These are phyloP conservation scores for Fusarium buharicum DNA, from an alignment of 2,329 filamentous ascomycete species.

Conservation along the genomic window DNA sequence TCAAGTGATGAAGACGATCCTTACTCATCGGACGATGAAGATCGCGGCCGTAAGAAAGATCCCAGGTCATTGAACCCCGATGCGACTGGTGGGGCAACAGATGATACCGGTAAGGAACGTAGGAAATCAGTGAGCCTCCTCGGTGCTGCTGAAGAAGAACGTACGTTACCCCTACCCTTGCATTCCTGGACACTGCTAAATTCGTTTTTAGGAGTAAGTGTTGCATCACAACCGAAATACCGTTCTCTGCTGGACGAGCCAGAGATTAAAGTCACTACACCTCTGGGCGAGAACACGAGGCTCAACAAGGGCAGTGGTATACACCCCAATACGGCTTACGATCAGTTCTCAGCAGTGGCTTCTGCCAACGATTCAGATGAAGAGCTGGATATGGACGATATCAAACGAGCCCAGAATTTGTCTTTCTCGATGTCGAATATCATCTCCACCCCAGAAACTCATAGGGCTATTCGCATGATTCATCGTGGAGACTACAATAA, in stretches of 20 bases:
- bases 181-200: slow-evolving; percentile 4
- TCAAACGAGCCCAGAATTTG: slow-evolving; percentile 87
- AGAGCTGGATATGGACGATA: slow-evolving; percentile 84
- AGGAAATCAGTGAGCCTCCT: slow-evolving; percentile 69
- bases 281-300: slow-evolving; percentile 70
- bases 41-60: slow-evolving; percentile 68
- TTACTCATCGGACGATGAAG: slow-evolving; percentile 73
- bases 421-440: slow-evolving; percentile 83
- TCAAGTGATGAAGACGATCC: slow-evolving; percentile 77
- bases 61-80: slow-evolving; percentile 59
- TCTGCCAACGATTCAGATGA: slow-evolving; percentile 82
- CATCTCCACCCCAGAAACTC: slow-evolving; percentile 76
- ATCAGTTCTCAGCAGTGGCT: slow-evolving; percentile 67
- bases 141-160: slow-evolving; percentile 81
- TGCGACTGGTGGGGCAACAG: slow-evolving; percentile 50
- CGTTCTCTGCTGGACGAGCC: slow-evolving; percentile 74
- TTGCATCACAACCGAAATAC: slow-evolving; percentile 61
- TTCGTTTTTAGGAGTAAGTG: slow-evolving; percentile 58
- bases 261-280: slow-evolving; percentile 71
- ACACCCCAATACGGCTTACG: slow-evolving; percentile 87
- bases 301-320: slow-evolving; percentile 64
- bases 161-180: slow-evolving; percentile 60
- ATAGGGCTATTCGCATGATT: slow-evolving; percentile 88
- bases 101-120: slow-evolving; percentile 52
- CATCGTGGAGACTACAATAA: slow-evolving; percentile 85